Conservation (phyloP, 140 eudicot genomes). For the Bidens hawaiensis region DNA sequence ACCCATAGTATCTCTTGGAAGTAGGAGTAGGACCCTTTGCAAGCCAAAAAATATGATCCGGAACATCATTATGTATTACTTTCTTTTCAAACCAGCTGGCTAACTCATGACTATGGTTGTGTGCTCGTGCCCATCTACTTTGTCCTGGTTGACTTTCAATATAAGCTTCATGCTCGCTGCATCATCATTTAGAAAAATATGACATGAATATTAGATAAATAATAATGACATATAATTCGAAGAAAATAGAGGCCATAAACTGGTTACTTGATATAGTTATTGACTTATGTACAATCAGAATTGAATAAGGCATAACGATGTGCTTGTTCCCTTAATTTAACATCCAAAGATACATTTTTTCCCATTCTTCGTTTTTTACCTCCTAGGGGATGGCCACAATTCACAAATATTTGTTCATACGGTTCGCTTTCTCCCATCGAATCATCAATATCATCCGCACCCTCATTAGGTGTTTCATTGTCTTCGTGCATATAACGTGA, state of each 20-base stretch:
- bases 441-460: no score
- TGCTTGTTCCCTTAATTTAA: slow-evolving; percentile 16
- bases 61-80: no score
- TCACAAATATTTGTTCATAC: slow-evolving; percentile 10
- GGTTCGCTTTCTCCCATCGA: no score
- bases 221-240: background rate
- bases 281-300: background rate
- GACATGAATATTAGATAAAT: background rate
- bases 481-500: slow-evolving; percentile 16
- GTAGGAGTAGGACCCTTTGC: no score
- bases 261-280: slow-evolving; percentile 11
- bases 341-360: no score
- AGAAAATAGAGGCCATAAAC: background rate
- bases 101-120: no score
- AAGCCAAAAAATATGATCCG: no score
- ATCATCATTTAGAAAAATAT: background rate
- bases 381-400: slow-evolving; percentile 1
- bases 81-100: no score
- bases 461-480: no score
- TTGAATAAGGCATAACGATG: slow-evolving; percentile 19
- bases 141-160: slow-evolving; percentile 9
- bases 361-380: slow-evolving; percentile 18
- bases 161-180: slow-evolving; percentile 3
- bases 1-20: no score
- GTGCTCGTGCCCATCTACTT: no score